A percentile compares a stretch with the other conserved stretches of the same genome.
These are phyloP conservation scores for Melocanna baccifera DNA, from an alignment of 176 grass and related monocot genomes.

Conservation along the genomic window DNA sequence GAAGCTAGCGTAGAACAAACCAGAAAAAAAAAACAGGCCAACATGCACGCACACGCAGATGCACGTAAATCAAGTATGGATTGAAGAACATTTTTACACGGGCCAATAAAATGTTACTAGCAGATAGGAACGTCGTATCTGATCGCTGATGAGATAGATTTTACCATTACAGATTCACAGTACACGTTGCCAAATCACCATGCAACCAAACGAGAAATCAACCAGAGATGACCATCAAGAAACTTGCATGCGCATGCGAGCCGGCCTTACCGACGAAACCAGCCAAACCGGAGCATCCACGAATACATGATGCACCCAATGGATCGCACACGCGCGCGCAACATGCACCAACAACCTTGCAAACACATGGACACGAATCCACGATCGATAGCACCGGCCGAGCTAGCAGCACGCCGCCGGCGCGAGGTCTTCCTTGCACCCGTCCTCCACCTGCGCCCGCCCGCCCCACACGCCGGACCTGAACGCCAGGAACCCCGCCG, in stretches of 20 bases:
- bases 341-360: neutral
- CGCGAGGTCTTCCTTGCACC: neutral
- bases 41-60: no score
- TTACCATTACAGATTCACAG: neutral
- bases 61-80: neutral
- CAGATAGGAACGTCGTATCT: neutral
- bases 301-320: neutral
- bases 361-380: neutral
- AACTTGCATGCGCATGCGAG: neutral
- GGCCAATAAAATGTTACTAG: neutral
- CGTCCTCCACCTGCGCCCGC: constrained; percentile 24
- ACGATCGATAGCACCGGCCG: neutral
- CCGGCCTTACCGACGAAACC: no score
- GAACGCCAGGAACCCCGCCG: constrained; percentile 52
- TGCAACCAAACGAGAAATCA: neutral
- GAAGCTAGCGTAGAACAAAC: no score
- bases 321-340: neutral
- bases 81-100: neutral
- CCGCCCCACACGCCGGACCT: constrained; percentile 32
- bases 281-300: no score
- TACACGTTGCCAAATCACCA: neutral
- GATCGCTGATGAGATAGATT: neutral
- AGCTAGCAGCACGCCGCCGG: constrained; percentile 29
- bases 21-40: no score
- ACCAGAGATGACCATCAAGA: neutral